phyloP scores from a whole-genome alignment of 2,329 filamentous ascomycete genomes.

The Falciphora oryzae region DNA sequence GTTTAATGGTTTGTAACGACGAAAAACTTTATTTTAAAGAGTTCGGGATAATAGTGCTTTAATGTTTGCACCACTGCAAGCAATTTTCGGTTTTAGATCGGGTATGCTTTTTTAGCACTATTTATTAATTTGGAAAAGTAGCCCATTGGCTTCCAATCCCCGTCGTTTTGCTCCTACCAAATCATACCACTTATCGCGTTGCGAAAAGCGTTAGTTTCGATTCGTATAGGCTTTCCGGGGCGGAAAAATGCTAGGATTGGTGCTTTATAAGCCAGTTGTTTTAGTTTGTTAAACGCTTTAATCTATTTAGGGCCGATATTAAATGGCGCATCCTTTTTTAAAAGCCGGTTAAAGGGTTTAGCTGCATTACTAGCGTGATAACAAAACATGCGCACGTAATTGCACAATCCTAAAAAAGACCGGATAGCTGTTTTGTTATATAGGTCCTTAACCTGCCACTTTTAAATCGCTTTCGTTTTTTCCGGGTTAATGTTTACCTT shows the following conservation, averaged over 20 bases:
- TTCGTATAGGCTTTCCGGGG: background rate
- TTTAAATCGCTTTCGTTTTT: background rate
- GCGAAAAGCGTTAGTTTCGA: background rate
- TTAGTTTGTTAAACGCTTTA: background rate
- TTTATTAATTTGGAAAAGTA: background rate
- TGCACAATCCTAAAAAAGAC: conserved; percentile 1
- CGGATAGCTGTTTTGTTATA: background rate
- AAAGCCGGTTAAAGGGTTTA: conserved; percentile 1
- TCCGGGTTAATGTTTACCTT: background rate
- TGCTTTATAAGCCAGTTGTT: background rate
- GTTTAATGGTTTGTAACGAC: background rate
- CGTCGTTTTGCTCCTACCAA: background rate
- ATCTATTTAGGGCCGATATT: background rate
- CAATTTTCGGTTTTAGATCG: background rate
- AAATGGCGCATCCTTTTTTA: conserved; percentile 1
- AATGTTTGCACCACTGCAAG: conserved; percentile 1
- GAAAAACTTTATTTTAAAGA: background rate
- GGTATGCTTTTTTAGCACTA: background rate
- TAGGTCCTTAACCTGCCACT: background rate
- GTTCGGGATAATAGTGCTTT: background rate
- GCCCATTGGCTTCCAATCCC: background rate
- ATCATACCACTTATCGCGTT: background rate
- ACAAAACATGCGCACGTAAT: conserved; percentile 5
- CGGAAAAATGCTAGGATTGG: background rate
- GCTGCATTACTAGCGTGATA: background rate